phyloP scores from a whole-genome alignment of 768 basidiomycete species.

The Pleurotus salmoneostramineus region DNA sequence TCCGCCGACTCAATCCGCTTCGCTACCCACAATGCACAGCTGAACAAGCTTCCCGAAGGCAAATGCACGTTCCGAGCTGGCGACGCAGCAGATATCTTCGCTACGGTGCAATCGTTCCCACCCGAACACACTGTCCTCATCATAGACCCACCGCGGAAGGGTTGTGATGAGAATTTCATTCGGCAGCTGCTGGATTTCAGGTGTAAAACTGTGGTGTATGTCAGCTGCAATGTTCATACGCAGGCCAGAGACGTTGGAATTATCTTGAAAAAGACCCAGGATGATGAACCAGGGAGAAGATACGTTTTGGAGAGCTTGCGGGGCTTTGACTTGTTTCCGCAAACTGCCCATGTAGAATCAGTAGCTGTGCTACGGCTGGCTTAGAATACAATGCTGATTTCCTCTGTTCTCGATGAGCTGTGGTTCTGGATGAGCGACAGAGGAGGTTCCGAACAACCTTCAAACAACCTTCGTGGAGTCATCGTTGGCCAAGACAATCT shows the following conservation, averaged over 20 bases:
- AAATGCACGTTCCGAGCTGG: conserved; percentile 74
- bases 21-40: conserved; percentile 60
- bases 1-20: conserved; percentile 65
- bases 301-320: conserved; percentile 82
- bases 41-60: conserved; percentile 54
- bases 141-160: conserved; percentile 93
- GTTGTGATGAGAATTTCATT: conserved; percentile 80
- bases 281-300: conserved; percentile 31
- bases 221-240: conserved; percentile 94
- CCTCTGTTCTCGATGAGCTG: too few species aligned
- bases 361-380: conserved; percentile 63
- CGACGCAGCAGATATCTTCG: conserved; percentile 86
- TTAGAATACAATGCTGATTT: background rate
- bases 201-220: conserved; percentile 73
- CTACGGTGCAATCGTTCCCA: conserved; percentile 61
- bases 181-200: conserved; percentile 72
- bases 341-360: conserved; percentile 92
- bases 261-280: conserved; percentile 47
- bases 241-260: conserved; percentile 85
- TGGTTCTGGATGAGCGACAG: too few species aligned
- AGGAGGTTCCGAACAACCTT: too few species aligned
- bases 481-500: too few species aligned
- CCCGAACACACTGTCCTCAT: conserved; percentile 62
- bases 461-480: too few species aligned
- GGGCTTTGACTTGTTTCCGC: conserved; percentile 94